Conservation (phyloP, 1,139 yeast genomes). For the Martiniozyma asiatica region DNA sequence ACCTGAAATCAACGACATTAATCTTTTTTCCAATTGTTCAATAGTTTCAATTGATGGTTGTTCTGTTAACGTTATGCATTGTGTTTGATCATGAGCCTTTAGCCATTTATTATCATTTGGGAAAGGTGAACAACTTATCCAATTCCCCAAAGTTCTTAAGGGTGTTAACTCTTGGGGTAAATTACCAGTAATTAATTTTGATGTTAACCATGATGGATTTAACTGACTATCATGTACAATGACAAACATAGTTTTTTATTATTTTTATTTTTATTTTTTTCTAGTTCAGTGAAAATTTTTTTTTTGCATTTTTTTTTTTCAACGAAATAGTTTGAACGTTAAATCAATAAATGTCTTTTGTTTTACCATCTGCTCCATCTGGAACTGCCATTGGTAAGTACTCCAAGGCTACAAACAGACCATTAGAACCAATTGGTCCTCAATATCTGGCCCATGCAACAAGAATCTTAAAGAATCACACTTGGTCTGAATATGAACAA, state of each 20-base stretch:
- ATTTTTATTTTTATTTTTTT: not conserved
- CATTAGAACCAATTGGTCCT: constrained; percentile 95
- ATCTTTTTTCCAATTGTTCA: no score
- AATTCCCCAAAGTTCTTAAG: no score
- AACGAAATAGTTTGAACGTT: no score
- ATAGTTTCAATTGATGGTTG: no score
- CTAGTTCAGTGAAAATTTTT: not conserved
- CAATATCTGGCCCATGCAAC: constrained; percentile 94
- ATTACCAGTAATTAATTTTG: constrained; percentile 5
- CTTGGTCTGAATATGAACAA: constrained; percentile 96
- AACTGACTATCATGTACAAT: not conserved
- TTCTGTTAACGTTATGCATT: no score
- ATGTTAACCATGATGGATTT: not conserved
- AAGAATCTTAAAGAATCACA: constrained; percentile 91
- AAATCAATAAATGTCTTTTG: constrained; percentile 7
- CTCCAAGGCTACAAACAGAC: constrained; percentile 41
- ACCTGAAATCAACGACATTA: no score
- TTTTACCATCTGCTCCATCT: constrained; percentile 26
- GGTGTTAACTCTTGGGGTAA: no score
- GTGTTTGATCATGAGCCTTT: no score
- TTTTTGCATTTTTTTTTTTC: not conserved
- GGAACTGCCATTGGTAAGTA: constrained; percentile 37
- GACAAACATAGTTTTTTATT: not conserved
- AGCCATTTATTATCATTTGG: no score
- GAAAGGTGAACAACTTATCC: no score